Evolutionary conservation across 352 stramenopile genomes (phyloP).

Genomic region (Phytophthora sp.): DNA sequence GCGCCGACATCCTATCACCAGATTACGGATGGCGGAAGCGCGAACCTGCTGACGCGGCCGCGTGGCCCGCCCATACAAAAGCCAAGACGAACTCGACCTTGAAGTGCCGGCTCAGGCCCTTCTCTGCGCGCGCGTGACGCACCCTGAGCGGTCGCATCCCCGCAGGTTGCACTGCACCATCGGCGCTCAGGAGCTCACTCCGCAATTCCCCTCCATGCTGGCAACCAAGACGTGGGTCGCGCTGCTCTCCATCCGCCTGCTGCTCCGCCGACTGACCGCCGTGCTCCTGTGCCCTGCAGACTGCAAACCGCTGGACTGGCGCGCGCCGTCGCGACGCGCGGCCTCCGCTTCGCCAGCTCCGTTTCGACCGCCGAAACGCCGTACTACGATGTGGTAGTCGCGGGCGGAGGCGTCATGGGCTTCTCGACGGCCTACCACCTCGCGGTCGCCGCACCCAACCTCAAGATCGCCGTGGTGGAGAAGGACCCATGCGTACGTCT

Average conservation of each 20-base stretch:
- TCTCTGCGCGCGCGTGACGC: slow-evolving; percentile 2
- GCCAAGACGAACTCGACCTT: not conserved
- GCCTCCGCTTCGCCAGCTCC: slow-evolving; percentile 33
- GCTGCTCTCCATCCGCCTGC: not conserved
- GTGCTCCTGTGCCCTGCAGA: slow-evolving; percentile 12
- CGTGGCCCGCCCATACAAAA: slow-evolving; percentile 21
- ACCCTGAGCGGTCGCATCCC: slow-evolving; percentile 8
- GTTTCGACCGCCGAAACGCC: slow-evolving; percentile 26
- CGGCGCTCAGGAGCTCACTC: slow-evolving; percentile 22
- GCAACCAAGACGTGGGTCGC: slow-evolving; percentile 39
- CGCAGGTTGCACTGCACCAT: not conserved
- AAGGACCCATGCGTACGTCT: slow-evolving; percentile 64
- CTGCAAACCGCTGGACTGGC: slow-evolving; percentile 26
- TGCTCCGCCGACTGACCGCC: not conserved
- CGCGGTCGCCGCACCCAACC: slow-evolving; percentile 61
- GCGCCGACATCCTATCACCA: slow-evolving; percentile 19
- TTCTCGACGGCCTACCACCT: slow-evolving; percentile 89
- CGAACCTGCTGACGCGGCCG: not conserved
- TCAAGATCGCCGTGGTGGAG: slow-evolving; percentile 81
- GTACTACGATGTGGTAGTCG: slow-evolving; percentile 83
- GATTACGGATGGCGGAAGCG: slow-evolving; percentile 29
- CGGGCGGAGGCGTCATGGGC: slow-evolving; percentile 83
- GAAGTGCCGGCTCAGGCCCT: not conserved
- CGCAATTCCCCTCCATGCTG: slow-evolving; percentile 41
- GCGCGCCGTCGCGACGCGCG: slow-evolving; percentile 9